Evolutionary conservation across 176 grass and related monocot genomes (phyloP), one percentile per base, ranked within the genome.

Genomic region (Carex scoparia): DNA sequence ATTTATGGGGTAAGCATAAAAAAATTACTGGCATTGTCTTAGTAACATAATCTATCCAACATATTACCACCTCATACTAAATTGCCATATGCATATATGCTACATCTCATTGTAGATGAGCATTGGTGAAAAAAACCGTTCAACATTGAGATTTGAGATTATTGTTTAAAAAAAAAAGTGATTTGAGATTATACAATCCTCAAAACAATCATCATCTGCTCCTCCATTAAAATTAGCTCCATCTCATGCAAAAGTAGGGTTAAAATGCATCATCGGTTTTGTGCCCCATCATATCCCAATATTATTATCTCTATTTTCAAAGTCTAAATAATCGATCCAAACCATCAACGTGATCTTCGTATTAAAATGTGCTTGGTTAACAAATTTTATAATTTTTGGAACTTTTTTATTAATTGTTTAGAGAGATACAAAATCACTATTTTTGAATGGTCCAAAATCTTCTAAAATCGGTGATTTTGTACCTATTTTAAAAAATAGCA

Each of bases 181-280:
- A 48, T 74, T 74, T 74, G 42, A 74, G 67, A 74, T 71, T 44
- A 71, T 44, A n/a, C 37, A 46, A 51, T 74, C 37, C 37, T 71
- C 38, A 71, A 19, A 71, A 3, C 68, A 44, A 71, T 71, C 70
- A 48, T 51, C 44, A 74, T 19, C 7, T 7, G 51, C 44, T 69
- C 18, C 16, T 38, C 10, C 23, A 10, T 63, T 3, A 4, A 38
- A 63, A 8, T 81, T n/a, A 60, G 10, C 53, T 33, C 60, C 77
- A 1, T 35, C 37, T 31, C 13, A 27, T 6, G 1, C 13, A 14
- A 2, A 81, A 23, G 23, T 23, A 23, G 23, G 23, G 23, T 23
- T 23, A 23, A 23, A 23, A 23, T 23, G 23, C 23, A 23, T 23
- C 23, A 23, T 23, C 23, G 23, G 23, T 23, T 23, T 23, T 23